Evolutionary conservation across 2,329 filamentous ascomycete genomes (phyloP).

Genomic region (Acephala macrosclerotiorum): DNA sequence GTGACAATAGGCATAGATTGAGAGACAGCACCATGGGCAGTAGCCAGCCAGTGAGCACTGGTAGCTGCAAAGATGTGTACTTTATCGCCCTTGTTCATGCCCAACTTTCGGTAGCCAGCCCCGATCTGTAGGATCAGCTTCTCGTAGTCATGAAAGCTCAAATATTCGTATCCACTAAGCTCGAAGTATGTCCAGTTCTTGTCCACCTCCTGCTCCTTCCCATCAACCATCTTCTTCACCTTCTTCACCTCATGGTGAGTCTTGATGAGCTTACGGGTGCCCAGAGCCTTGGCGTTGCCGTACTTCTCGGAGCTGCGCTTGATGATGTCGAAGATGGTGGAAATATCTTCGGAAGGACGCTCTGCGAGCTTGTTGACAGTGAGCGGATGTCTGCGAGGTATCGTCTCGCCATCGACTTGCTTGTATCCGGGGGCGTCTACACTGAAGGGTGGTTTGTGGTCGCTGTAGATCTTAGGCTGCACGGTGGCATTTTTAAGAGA

Average conservation of each 20-base stretch:
- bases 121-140: constrained; percentile 72
- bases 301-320: constrained; percentile 69
- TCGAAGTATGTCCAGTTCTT: constrained; percentile 93
- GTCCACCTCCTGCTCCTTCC: constrained; percentile 78
- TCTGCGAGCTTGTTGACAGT: constrained; percentile 64
- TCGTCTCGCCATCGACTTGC: constrained; percentile 72
- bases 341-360: constrained; percentile 63
- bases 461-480: constrained; percentile 45
- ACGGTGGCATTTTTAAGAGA: constrained; percentile 42
- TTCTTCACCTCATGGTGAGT: constrained; percentile 86
- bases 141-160: constrained; percentile 81
- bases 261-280: constrained; percentile 76
- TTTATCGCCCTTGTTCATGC: constrained; percentile 71
- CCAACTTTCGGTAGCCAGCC: constrained; percentile 75
- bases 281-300: constrained; percentile 71
- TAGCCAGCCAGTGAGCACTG: constrained; percentile 75
- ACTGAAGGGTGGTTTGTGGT: constrained; percentile 61
- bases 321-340: constrained; percentile 80
- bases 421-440: constrained; percentile 65
- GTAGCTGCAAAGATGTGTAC: constrained; percentile 85
- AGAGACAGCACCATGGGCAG: constrained; percentile 79
- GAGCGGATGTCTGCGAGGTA: constrained; percentile 66
- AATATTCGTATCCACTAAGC: constrained; percentile 79
- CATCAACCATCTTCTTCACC: constrained; percentile 87
- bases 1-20: constrained; percentile 94